Evolutionary conservation across 2,329 filamentous ascomycete species (phyloP).

Genomic region (Ophiostoma piceae): DNA sequence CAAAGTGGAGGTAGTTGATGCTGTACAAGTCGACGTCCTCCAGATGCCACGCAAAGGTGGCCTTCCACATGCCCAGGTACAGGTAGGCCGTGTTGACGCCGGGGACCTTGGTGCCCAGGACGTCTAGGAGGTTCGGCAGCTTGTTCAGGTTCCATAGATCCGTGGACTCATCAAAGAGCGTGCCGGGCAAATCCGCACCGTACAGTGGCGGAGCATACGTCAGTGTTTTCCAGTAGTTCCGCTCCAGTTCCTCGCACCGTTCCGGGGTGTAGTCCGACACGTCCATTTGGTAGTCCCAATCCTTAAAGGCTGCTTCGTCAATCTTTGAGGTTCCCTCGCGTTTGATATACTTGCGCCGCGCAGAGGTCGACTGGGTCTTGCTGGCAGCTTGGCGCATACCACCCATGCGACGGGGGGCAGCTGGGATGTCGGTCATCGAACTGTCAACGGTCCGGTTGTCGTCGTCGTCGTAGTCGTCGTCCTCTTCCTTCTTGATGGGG

Average conservation of each 20-base stretch:
- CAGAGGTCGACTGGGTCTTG: conserved; percentile 71
- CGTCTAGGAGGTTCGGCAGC: conserved; percentile 85
- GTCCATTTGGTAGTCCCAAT: conserved; percentile 86
- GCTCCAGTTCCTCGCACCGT: conserved; percentile 88
- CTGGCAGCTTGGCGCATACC: conserved; percentile 46
- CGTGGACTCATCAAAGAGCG: conserved; percentile 81
- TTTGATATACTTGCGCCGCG: conserved; percentile 79
- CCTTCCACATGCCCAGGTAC: conserved; percentile 99
- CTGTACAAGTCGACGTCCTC: conserved; percentile 99
- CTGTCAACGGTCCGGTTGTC: conserved; percentile 30
- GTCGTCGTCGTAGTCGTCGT: conserved; percentile 41
- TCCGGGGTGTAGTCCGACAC: conserved; percentile 85
- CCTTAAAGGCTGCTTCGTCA: conserved; percentile 84
- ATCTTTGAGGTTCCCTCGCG: conserved; percentile 72
- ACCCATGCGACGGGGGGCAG: conserved; percentile 43
- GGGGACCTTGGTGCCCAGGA: conserved; percentile 89
- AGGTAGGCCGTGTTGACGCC: conserved; percentile 98
- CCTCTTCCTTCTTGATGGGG: conserved; percentile 38
- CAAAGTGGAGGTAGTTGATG: conserved; percentile 99
- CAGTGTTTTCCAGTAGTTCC: conserved; percentile 93
- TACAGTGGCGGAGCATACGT: conserved; percentile 94
- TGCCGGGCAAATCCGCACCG: conserved; percentile 92
- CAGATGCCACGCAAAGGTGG: conserved; percentile 97
- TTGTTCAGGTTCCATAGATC: conserved; percentile 92
- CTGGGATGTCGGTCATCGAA: conserved; percentile 29